Evolutionary conservation across 2,329 filamentous ascomycete species (phyloP).

Genomic region (Xylaria polymorpha): DNA sequence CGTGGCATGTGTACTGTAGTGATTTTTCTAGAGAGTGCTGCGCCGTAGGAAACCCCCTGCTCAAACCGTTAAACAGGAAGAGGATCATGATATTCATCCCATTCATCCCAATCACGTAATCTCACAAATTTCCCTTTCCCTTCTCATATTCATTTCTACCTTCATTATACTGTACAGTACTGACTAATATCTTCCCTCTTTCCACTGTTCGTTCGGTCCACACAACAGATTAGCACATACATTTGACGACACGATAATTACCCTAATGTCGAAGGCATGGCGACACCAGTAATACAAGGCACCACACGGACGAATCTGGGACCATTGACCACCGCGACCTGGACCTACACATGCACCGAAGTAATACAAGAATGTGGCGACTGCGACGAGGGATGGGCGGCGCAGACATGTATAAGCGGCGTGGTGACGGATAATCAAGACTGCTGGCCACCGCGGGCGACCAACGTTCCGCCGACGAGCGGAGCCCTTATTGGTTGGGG

Average conservation of each 20-base stretch:
- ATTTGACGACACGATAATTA: not conserved
- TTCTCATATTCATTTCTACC: not conserved
- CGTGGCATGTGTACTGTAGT: too few species aligned
- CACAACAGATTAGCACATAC: not conserved
- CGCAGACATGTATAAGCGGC: constrained; percentile 30
- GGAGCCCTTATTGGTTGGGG: constrained; percentile 33
- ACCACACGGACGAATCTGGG: constrained; percentile 50
- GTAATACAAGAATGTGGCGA: constrained; percentile 22
- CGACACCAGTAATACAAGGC: constrained; percentile 18
- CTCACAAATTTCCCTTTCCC: not conserved
- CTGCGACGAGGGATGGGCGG: constrained; percentile 33
- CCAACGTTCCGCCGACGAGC: constrained; percentile 23
- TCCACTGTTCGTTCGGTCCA: not conserved
- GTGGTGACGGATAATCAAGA: constrained; percentile 30
- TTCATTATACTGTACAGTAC: not conserved
- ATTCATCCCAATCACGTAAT: not conserved
- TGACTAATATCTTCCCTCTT: not conserved
- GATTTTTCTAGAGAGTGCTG: not conserved
- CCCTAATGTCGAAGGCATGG: constrained; percentile 11
- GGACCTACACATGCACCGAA: constrained; percentile 35
- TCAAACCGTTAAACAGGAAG: not conserved
- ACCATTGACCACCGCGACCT: constrained; percentile 50
- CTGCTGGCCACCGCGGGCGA: constrained; percentile 37
- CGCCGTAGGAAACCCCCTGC: not conserved
- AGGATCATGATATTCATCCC: not conserved